Conservation (phyloP, 176 grass and related monocot species). For the Coix lacrymajobi region DNA sequence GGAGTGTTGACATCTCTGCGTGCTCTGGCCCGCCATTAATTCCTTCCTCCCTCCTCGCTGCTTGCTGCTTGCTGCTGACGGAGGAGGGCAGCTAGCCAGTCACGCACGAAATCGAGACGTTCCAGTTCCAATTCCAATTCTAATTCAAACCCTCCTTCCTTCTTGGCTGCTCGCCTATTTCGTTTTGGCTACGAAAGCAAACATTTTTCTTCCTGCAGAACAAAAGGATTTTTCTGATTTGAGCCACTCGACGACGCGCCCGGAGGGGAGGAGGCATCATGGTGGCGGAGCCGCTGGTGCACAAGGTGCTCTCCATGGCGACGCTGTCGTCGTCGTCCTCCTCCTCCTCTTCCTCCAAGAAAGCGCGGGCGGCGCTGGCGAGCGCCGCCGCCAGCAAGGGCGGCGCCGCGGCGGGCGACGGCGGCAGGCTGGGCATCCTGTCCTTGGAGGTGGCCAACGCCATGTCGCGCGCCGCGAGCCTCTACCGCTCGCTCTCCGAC, state of each 20-base stretch:
- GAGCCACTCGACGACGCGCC: background rate
- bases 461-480: conserved; percentile 69
- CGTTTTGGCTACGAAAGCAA: background rate
- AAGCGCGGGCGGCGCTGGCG: conserved; percentile 19
- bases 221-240: background rate
- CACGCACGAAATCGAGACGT: background rate
- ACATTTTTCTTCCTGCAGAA: background rate
- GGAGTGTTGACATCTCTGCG: conserved; percentile 18
- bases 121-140: too few species aligned
- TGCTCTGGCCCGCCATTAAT: conserved; percentile 29
- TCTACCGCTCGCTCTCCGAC: conserved; percentile 80
- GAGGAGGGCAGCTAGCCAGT: background rate
- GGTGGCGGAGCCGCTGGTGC: conserved; percentile 67
- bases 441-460: conserved; percentile 91
- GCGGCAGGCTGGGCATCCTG: conserved; percentile 59
- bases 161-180: background rate
- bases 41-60: background rate
- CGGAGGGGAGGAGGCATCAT: conserved; percentile 12
- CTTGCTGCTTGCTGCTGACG: background rate
- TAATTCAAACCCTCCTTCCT: background rate
- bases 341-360: conserved; percentile 38
- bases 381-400: background rate
- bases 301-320: conserved; percentile 71
- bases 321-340: conserved; percentile 22
- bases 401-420: background rate